phyloP scores from a whole-genome alignment of 352 stramenopile genomes.

The Pythium dissimile region DNA sequence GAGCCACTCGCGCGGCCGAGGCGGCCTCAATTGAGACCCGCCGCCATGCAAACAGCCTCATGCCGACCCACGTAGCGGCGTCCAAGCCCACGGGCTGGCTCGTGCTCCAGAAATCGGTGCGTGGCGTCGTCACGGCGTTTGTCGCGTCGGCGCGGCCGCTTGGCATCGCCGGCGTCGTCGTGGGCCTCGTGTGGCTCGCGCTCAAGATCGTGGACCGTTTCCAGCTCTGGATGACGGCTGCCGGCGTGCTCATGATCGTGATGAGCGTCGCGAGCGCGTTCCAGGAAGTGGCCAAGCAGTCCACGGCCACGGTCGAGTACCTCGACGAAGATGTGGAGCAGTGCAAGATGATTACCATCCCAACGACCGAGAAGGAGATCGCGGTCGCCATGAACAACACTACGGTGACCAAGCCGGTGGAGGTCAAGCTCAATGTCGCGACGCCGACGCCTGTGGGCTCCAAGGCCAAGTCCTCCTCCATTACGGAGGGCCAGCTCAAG shows the following conservation, averaged over 20 bases:
- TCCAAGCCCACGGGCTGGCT: slow-evolving; percentile 7
- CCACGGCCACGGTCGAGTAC: slow-evolving; percentile 56
- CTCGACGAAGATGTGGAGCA: slow-evolving; percentile 55
- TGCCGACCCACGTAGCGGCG: slow-evolving; percentile 11
- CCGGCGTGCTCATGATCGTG: slow-evolving; percentile 55
- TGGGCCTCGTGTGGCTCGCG: slow-evolving; percentile 43
- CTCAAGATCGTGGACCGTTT: slow-evolving; percentile 44
- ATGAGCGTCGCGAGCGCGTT: slow-evolving; percentile 59
- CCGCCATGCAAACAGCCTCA: slow-evolving; percentile 13
- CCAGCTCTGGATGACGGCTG: slow-evolving; percentile 67
- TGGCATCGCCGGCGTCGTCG: slow-evolving; percentile 28
- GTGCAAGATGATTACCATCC: slow-evolving; percentile 55
- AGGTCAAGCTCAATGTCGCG: slow-evolving; percentile 39
- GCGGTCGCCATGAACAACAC: slow-evolving; percentile 31
- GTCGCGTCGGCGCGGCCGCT: slow-evolving; percentile 28
- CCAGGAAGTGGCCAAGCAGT: slow-evolving; percentile 51
- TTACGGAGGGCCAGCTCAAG: slow-evolving; percentile 4
- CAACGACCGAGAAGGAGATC: slow-evolving; percentile 17
- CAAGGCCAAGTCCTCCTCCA: slow-evolving; percentile 16
- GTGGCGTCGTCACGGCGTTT: slow-evolving; percentile 22
- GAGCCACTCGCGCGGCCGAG: slow-evolving; percentile 9
- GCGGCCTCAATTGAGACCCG: neutral
- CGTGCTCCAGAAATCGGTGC: slow-evolving; percentile 21
- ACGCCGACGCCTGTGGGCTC: slow-evolving; percentile 33
- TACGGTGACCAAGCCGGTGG: slow-evolving; percentile 3